These are phyloP conservation scores for Penicillium longicatenatum DNA, from an alignment of 495 filamentous ascomycete species.

Conservation along the genomic window DNA sequence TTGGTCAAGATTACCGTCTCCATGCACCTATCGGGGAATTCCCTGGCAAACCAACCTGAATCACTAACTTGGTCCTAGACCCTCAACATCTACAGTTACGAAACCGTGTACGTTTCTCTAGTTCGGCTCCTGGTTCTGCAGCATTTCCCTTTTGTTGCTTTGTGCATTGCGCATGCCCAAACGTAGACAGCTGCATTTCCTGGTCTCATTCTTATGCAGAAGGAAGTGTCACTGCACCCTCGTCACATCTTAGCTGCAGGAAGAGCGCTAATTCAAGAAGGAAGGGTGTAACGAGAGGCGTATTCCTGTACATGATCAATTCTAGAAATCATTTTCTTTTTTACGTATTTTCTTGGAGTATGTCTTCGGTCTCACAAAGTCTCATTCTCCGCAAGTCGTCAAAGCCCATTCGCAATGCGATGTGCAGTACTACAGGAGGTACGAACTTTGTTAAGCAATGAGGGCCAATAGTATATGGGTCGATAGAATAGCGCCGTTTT, in stretches of 20 bases:
- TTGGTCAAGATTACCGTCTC: no score
- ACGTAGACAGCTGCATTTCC: slow-evolving; percentile 5
- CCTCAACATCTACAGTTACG: not conserved
- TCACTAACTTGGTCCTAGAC: no score
- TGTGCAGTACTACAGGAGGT: not conserved
- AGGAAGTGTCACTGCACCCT: slow-evolving; percentile 12
- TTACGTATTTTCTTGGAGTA: no score
- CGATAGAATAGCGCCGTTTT: not conserved
- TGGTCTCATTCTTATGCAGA: slow-evolving; percentile 6
- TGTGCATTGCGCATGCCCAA: not conserved
- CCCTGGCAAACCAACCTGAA: not conserved
- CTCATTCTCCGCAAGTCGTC: not conserved
- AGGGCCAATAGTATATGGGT: not conserved
- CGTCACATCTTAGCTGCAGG: slow-evolving; percentile 12
- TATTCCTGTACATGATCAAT: not conserved
- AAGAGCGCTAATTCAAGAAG: not conserved
- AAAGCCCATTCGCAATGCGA: not conserved
- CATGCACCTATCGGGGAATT: not conserved
- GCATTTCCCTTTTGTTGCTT: not conserved
- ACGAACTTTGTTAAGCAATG: not conserved
- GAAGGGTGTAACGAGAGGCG: not conserved
- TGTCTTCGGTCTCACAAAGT: no score
- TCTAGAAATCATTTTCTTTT: not conserved
- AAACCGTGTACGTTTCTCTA: not conserved
- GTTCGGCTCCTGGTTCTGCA: not conserved